These are phyloP conservation scores for Xylaria acuta DNA, from an alignment of 495 filamentous ascomycete genomes.

Conservation along the genomic window DNA sequence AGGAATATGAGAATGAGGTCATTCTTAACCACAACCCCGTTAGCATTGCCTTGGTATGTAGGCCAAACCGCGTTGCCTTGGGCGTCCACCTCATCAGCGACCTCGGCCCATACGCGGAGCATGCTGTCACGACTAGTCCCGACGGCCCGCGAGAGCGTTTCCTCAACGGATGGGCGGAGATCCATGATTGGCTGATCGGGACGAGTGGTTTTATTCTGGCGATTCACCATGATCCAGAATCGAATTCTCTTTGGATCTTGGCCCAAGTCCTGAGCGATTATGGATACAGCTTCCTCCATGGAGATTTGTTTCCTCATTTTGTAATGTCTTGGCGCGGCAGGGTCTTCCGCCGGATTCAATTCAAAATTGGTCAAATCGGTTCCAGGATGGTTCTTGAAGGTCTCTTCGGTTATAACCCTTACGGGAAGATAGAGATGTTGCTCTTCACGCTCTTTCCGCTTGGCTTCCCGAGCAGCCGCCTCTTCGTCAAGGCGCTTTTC, in stretches of 20 bases:
- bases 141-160: conserved; percentile 67
- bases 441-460: conserved; percentile 87
- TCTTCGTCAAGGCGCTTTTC: conserved; percentile 81
- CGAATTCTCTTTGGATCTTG: conserved; percentile 70
- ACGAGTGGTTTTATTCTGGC: conserved; percentile 94
- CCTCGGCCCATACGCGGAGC: conserved; percentile 88
- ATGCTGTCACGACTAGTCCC: conserved; percentile 67
- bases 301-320: conserved; percentile 74
- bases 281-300: conserved; percentile 72
- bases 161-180: conserved; percentile 79
- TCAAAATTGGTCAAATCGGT: conserved; percentile 85
- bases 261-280: conserved; percentile 71
- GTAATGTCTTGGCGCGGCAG: conserved; percentile 69
- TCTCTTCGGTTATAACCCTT: conserved; percentile 76
- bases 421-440: conserved; percentile 89
- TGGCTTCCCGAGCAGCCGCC: conserved; percentile 70
- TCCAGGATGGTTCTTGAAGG: conserved; percentile 79
- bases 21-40: conserved; percentile 54
- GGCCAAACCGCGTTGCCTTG: conserved; percentile 76
- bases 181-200: conserved; percentile 86
- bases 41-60: conserved; percentile 54
- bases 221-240: conserved; percentile 97
- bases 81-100: conserved; percentile 64
- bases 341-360: conserved; percentile 54
- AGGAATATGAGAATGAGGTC: conserved; percentile 81